A percentile compares a stretch with the other conserved stretches of the same genome.
Evolutionary conservation across 2,329 filamentous ascomycete genomes (phyloP).

Genomic region (Conoideocrella luteorostrata): DNA sequence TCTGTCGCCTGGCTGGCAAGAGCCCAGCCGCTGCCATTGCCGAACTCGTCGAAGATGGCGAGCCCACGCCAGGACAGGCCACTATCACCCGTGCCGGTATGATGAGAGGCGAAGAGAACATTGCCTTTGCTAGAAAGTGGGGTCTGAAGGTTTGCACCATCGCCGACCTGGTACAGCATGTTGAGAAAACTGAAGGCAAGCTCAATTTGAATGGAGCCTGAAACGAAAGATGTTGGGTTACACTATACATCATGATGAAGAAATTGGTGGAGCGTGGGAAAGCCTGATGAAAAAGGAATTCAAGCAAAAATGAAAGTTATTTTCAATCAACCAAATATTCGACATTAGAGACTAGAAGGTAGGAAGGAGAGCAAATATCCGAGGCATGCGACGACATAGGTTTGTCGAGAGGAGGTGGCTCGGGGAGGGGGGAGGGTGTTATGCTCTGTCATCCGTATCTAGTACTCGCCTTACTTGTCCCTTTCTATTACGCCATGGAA

Average conservation of each 20-base stretch:
- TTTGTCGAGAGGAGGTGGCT: no score
- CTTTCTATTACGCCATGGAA: neutral
- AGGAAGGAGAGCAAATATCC: no score
- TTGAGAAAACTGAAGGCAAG: constrained; percentile 69
- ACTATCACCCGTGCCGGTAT: constrained; percentile 68
- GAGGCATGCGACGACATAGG: no score
- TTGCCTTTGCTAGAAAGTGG: constrained; percentile 82
- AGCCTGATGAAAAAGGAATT: neutral
- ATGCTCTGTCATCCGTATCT: no score
- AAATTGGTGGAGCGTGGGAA: no score
- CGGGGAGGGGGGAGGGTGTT: neutral
- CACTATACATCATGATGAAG: no score
- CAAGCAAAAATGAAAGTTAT: neutral
- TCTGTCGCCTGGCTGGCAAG: constrained; percentile 81
- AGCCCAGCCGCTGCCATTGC: constrained; percentile 73
- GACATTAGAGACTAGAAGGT: no score
- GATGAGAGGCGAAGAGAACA: constrained; percentile 83
- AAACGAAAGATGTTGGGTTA: neutral
- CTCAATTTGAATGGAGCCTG: constrained; percentile 29
- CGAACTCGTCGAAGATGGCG: constrained; percentile 85
- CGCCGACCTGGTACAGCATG: constrained; percentile 74
- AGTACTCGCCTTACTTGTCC: neutral
- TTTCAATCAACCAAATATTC: no score
- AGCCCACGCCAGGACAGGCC: constrained; percentile 61
- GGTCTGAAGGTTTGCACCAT: constrained; percentile 93